Evolutionary conservation across 306 rosid genomes (phyloP).

Genomic region (Leucaena leucocephala): DNA sequence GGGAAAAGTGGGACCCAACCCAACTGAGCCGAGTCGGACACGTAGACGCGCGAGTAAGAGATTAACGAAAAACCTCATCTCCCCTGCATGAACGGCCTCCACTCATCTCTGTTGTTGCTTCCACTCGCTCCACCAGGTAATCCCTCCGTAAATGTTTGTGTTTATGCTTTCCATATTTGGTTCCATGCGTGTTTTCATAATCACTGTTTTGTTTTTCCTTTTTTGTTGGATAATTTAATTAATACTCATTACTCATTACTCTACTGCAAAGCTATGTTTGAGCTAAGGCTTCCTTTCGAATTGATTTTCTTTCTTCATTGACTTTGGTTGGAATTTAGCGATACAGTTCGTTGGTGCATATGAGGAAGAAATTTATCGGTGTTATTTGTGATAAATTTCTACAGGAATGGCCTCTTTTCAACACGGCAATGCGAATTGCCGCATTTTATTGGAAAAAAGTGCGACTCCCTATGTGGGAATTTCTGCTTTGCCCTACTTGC

Average conservation of each 20-base stretch:
- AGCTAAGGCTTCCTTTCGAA: not conserved
- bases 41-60: not conserved
- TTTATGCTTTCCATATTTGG: not conserved
- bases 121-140: slow-evolving; percentile 19
- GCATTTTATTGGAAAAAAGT: slow-evolving; percentile 42
- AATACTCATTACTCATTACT: not conserved
- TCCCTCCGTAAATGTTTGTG: not conserved
- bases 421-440: slow-evolving; percentile 46
- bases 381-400: slow-evolving; percentile 1
- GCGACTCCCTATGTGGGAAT: slow-evolving; percentile 41
- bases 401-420: slow-evolving; percentile 56
- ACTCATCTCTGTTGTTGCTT: slow-evolving; percentile 13
- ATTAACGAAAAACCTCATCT: slow-evolving; percentile 10
- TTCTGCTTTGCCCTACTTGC: slow-evolving; percentile 55
- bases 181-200: not conserved
- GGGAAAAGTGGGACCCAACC: slow-evolving; percentile 20
- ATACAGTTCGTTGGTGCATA: no score
- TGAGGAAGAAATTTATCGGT: not conserved
- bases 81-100: slow-evolving; percentile 31
- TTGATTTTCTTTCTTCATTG: not conserved
- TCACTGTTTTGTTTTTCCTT: not conserved
- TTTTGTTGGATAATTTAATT: not conserved
- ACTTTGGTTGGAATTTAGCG: not conserved
- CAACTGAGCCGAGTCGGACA: not conserved
- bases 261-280: not conserved